A percentile compares a stretch with the other conserved stretches of the same genome.
phyloP scores from a whole-genome alignment of 768 basidiomycete species.

The Agrocybe pediades region DNA sequence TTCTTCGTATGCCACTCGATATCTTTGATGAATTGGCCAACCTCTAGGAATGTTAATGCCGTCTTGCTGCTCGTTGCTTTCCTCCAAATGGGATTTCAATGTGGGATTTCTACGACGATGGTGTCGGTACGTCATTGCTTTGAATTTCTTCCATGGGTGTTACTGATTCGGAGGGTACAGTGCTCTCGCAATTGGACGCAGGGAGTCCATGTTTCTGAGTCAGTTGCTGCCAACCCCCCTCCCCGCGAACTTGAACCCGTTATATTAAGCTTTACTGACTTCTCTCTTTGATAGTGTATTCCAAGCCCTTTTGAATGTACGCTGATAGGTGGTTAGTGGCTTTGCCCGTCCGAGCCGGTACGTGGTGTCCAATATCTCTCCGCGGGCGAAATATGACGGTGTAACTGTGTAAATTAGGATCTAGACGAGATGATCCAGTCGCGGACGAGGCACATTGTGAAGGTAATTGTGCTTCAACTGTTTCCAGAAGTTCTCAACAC shows the following conservation, averaged over 20 bases:
- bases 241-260: not conserved
- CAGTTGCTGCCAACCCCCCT: not conserved
- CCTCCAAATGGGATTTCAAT: not conserved
- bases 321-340: constrained; percentile 23
- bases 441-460: constrained; percentile 23
- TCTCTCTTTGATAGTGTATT: not conserved
- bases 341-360: constrained; percentile 21
- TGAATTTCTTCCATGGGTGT: not conserved
- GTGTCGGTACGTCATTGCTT: not conserved
- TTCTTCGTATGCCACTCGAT: constrained; percentile 16
- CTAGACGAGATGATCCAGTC: constrained; percentile 31
- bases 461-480: constrained; percentile 31
- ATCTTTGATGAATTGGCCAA: constrained; percentile 17
- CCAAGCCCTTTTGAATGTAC: constrained; percentile 27
- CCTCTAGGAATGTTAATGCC: constrained; percentile 16
- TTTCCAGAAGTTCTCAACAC: constrained; percentile 32
- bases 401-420: constrained; percentile 28
- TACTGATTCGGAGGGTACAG: not conserved
- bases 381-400: constrained; percentile 20
- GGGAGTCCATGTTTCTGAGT: not conserved
- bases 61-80: constrained; percentile 8
- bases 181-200: not conserved
- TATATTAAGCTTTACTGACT: constrained; percentile 19
- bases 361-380: constrained; percentile 11
- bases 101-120: no score